Evolutionary conservation across 768 basidiomycete species (phyloP), one percentile per base, ranked within the genome.

Genomic region (Boletus rubroflammeus): DNA sequence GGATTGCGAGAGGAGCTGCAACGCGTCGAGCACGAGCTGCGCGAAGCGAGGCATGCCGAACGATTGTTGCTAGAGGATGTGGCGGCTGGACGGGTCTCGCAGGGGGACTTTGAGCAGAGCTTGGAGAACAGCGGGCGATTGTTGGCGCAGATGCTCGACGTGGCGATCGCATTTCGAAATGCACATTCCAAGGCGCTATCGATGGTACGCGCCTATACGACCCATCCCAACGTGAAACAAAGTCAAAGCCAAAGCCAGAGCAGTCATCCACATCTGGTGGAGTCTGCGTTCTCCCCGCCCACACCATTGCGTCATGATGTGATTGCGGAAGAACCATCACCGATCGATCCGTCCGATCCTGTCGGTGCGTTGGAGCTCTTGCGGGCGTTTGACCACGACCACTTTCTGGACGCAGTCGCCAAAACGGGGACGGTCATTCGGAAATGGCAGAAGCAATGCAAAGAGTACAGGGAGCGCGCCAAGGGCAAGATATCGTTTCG

Each of bases 361-460:
- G 68, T 75, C n/a, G 73, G 80, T 42, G 88, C 89, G 0, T 70
- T 93, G 35, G 88, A 90, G 50, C 72, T 77, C 14, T 71, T 93
- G 21, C 77, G 88, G 41, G 79, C 80, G 25, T 90, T 91, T 64
- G 91, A 93, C 64, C 86, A 94, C 59, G 90, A 90, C 60, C 80
- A 83, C 59, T 96, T 97, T 69, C 71, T 90, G 46, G 94, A 96
- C 48, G 84, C 85, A 0, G 81, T 98, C 41, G 74, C 78, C 51
- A 92, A 93, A 68, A 83, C 86, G 11, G 86, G 87, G n/a, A 81
- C 88, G 14, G 88, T 90, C 10, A 89, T 94, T 54, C 86, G 91
- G 52, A 97, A 96, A 68, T 98, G 94, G 93, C 91, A 94, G 74
- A 97, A 93, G 68, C 93, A 95, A 67, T 96, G 93, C 74, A 96